Evolutionary conservation across 2,329 filamentous ascomycete genomes (phyloP).

Genomic region (Diaporthe longicolla): DNA sequence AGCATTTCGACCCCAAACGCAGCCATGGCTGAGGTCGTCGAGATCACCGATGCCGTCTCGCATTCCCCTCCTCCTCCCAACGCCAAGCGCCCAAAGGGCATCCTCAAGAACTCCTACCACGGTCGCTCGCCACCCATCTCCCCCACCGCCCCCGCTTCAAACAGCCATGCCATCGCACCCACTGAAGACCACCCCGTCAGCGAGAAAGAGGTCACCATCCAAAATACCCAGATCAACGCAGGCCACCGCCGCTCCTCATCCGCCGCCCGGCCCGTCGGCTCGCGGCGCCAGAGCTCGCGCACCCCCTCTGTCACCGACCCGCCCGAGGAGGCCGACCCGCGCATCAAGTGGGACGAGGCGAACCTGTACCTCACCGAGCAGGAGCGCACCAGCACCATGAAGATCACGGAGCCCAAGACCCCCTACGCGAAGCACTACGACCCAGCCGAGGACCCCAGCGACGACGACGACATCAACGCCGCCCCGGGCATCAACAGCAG

Average conservation of each 20-base stretch:
- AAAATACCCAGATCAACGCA: constrained; percentile 95
- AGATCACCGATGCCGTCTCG: constrained; percentile 54
- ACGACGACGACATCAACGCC: constrained; percentile 80
- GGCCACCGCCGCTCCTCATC: constrained; percentile 89
- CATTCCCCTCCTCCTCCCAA: constrained; percentile 60
- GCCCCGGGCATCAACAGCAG: constrained; percentile 61
- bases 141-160: constrained; percentile 54
- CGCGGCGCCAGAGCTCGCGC: constrained; percentile 74
- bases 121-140: constrained; percentile 68
- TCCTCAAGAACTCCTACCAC: constrained; percentile 86
- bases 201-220: constrained; percentile 90
- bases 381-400: constrained; percentile 96
- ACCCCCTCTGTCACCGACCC: constrained; percentile 60
- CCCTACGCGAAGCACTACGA: constrained; percentile 95
- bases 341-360: constrained; percentile 98
- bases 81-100: constrained; percentile 70
- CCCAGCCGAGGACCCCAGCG: constrained; percentile 87
- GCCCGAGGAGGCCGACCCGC: constrained; percentile 70
- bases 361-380: constrained; percentile 98
- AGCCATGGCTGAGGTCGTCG: constrained; percentile 57
- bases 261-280: constrained; percentile 72
- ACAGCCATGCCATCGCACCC: constrained; percentile 45
- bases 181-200: constrained; percentile 51
- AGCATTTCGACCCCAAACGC: constrained; percentile 32
- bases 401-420: constrained; percentile 98